Percentiles rank a stretch among this genome's conserved stretches.
These are phyloP conservation scores for Tricholoma sp. DNA, from an alignment of 768 basidiomycete species.

Conservation along the genomic window DNA sequence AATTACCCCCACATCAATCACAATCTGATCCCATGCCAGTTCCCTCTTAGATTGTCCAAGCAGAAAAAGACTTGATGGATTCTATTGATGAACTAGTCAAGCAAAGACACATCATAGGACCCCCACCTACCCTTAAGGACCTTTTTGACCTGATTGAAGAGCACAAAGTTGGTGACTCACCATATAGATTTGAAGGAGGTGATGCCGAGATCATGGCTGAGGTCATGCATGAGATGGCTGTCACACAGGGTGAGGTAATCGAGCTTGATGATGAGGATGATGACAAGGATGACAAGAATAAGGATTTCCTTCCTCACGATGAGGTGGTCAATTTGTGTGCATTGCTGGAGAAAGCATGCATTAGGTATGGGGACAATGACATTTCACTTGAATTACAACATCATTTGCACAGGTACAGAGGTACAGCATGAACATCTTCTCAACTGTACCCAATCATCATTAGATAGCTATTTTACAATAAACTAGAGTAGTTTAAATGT, in stretches of 20 bases:
- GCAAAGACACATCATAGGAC: slow-evolving; percentile 10
- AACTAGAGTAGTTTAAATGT: background rate
- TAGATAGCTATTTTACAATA: background rate
- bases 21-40: background rate
- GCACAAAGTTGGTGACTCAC: slow-evolving; percentile 1
- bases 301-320: too few relatives aligned
- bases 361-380: background rate
- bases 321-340: too few relatives aligned
- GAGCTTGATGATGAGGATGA: background rate
- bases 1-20: background rate
- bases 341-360: too few relatives aligned
- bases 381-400: background rate
- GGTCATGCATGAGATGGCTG: too few relatives aligned
- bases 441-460: too few relatives aligned
- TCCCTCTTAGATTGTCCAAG: background rate
- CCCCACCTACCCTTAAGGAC: background rate
- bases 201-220: too few relatives aligned
- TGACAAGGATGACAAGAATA: too few relatives aligned
- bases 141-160: slow-evolving; percentile 7
- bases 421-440: background rate
- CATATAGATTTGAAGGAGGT: too few relatives aligned
- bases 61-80: slow-evolving; percentile 11
- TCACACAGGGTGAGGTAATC: too few relatives aligned
- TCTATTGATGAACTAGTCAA: slow-evolving; percentile 10
- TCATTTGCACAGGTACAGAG: background rate